Base-by-base conservation (phyloP, 768 basidiomycete species). In the Amanita rimosa region DNA sequence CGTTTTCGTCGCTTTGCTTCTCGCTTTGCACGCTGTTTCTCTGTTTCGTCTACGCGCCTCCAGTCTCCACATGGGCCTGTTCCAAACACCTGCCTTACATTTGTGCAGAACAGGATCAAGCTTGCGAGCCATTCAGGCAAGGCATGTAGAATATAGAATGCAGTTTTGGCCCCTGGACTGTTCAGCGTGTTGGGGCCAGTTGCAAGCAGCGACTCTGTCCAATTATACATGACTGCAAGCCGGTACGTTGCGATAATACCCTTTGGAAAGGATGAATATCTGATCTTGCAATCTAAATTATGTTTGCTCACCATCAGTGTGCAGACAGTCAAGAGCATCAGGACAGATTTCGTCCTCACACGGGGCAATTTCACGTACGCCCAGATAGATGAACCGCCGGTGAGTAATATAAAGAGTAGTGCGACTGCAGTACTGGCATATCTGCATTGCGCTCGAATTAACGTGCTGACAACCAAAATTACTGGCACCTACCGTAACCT, bases 81-180 rank as follows among this genome's bases (percentile, higher is more conserved):
- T 6, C 62, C 63, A 48, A 63, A 64, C 14, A 57, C 55, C 50
- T 63, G 59, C n/a, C 67, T 58, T 6, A 60, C 55, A 44, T 70
- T 68, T 29, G 59, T 53, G 1, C 46, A 34, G 29, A 69, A 56
- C 16, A 71, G 46, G 16, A 65, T 44, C 7, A 53, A 21, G 31
- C n/a, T 21, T n/a, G 38, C 46, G 31, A 47, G 33, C 69, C 69
- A 73, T 51, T 73, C 72, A 2, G 71, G 71, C 3, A 73, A 54
- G n/a, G 67, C 59, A 46, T 73, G 71, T 48, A 71, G 66, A 10
- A 72, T 53, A 50, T 75, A 75, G n/a, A 44, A 44, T 8, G 55
- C 50, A 1, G 63, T 63, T 56, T 74, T 73, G 19, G 62, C 66
- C 11, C 46, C 45, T 2, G 57, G 44, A 11, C 60, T 63, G 53